Conservation (phyloP, 78 protist genomes). For the Dictyostelium purpureum region DNA sequence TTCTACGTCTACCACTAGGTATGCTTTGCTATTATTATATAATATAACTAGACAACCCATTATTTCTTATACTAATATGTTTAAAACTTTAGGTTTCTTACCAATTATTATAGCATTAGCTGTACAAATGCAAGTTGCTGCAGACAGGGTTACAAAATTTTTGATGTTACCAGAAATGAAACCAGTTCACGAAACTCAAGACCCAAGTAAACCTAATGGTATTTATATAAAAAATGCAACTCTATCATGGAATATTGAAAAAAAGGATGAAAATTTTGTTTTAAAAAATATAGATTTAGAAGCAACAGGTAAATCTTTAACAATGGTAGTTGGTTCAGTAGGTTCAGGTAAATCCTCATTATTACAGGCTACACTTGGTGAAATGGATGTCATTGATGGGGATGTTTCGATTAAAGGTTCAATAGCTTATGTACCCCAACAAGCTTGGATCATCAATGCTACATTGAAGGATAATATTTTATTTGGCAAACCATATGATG, state of each 20-base stretch:
- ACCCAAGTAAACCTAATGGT: slow-evolving; percentile 19
- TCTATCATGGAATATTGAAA: slow-evolving; percentile 35
- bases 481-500: slow-evolving; percentile 84
- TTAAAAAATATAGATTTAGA: slow-evolving; percentile 27
- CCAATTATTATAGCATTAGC: slow-evolving; percentile 78
- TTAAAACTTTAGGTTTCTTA: slow-evolving; percentile 46
- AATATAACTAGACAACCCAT: not conserved
- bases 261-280: not conserved
- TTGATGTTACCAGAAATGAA: slow-evolving; percentile 50
- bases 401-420: slow-evolving; percentile 15
- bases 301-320: slow-evolving; percentile 22
- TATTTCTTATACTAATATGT: not conserved
- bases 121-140: slow-evolving; percentile 81
- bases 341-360: slow-evolving; percentile 95
- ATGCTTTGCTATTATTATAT: not conserved
- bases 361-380: slow-evolving; percentile 84
- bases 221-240: slow-evolving; percentile 26
- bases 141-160: slow-evolving; percentile 77
- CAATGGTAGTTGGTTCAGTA: slow-evolving; percentile 88
- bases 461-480: slow-evolving; percentile 93
- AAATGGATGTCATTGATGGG: slow-evolving; percentile 56
- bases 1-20: slow-evolving; percentile 92
- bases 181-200: not conserved
- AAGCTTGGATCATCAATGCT: slow-evolving; percentile 94
- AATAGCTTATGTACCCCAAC: slow-evolving; percentile 94